These are phyloP conservation scores for Trichophyton rubrum DNA, from an alignment of 2,329 filamentous ascomycete species.

Conservation along the genomic window DNA sequence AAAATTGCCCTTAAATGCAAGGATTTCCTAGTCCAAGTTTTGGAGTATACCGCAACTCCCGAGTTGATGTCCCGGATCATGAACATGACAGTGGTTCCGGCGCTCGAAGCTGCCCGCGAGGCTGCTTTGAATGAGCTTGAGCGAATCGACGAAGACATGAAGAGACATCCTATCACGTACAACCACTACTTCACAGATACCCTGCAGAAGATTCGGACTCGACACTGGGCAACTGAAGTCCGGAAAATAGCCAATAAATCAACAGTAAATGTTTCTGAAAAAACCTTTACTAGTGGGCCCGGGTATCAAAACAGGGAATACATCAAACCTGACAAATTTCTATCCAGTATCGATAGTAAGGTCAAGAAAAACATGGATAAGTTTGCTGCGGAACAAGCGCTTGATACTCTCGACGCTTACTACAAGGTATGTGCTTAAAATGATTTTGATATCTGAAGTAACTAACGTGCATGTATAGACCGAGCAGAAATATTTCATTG, in stretches of 20 bases:
- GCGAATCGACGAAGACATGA: conserved; percentile 27
- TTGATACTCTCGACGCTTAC: conserved; percentile 35
- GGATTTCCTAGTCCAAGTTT: conserved; percentile 23
- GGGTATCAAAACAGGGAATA: not conserved
- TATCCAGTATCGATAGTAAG: not conserved
- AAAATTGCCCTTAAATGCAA: conserved; percentile 25
- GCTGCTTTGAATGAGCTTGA: conserved; percentile 35
- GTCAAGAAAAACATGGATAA: conserved; percentile 23
- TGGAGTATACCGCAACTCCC: conserved; percentile 30
- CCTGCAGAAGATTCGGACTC: conserved; percentile 18
- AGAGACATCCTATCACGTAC: conserved; percentile 25
- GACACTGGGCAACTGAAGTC: not conserved
- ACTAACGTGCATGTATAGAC: not conserved
- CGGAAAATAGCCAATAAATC: not conserved
- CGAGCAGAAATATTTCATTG: conserved; percentile 6
- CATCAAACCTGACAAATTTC: not conserved
- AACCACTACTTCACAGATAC: conserved; percentile 28
- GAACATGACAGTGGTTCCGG: not conserved
- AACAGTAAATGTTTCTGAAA: conserved; percentile 8
- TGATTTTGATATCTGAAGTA: not conserved
- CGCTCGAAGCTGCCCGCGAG: conserved; percentile 24
- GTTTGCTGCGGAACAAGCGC: conserved; percentile 27
- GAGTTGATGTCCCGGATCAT: conserved; percentile 29
- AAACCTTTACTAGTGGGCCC: conserved; percentile 3
- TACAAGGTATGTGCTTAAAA: conserved; percentile 19